Evolutionary conservation across 176 grass and related monocot species (phyloP), one percentile per base, ranked within the genome.

Genomic region (Echinochloa phyllopogon): DNA sequence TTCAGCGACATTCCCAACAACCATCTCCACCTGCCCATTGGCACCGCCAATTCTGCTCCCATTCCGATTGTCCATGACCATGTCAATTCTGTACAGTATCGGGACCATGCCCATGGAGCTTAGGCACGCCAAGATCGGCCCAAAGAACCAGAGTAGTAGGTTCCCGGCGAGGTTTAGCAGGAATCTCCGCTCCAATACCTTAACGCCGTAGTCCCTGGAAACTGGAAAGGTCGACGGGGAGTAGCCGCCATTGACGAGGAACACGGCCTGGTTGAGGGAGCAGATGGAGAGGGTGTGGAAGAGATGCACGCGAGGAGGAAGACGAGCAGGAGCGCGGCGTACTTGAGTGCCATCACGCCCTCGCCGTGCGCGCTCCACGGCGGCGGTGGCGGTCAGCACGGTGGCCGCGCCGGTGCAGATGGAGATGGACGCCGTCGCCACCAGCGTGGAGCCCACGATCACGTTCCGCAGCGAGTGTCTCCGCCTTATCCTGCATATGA

Each of bases 281-380:
- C 87, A 79, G 75, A 97, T 97, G 89, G 89, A 90, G 79, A 86
- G 70, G 86, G 72, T 86, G 77, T 97, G 88, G 89, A 59, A 90
- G 79, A 97, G 73, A n/a, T n/a, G 91, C 94, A 97, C 29, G 94
- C 79, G 21, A 97, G 86, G 79, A 97, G 89, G 86, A 97, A 97
- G 63, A 81, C 3, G 82, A 25, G 37, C 59, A 97, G 89, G 62
- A 97, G 52, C 2, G 42, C 40, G 7, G 69, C 66, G 87, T 94
- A 97, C 69, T 97, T 97, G 58, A 94, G 68, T 47, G 91, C 74
- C 69, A 80, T 75, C 78, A 90, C 69, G 75, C 76, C 42, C 85
- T 94, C 94, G 65, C 92, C 89, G 63, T 84, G 94, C 3, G 91
- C 91, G 14, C 89, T 97, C 94, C 6, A 97, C 79, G 55, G 69